phyloP scores from a whole-genome alignment of 2,329 filamentous ascomycete genomes.

The Sarocladiaceae sp. region DNA sequence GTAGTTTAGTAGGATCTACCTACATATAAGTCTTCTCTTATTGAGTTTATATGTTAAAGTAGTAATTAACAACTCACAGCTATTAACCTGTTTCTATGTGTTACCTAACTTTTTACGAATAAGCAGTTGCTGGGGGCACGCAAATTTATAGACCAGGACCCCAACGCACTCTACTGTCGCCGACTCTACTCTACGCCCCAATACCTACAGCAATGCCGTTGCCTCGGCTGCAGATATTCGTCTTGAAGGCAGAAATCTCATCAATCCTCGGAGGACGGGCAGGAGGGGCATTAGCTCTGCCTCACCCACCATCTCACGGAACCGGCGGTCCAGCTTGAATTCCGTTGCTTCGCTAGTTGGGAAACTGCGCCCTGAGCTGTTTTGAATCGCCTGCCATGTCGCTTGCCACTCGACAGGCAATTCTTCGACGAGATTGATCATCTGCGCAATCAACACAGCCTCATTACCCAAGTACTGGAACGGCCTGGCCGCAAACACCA shows the following conservation, averaged over 20 bases:
- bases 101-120: too few species aligned
- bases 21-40: too few species aligned
- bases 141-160: too few species aligned
- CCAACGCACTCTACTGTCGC: too few species aligned
- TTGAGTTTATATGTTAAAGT: too few species aligned
- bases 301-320: background rate
- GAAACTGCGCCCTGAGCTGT: background rate
- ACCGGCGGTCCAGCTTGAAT: background rate
- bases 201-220: too few species aligned
- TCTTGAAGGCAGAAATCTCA: background rate
- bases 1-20: too few species aligned
- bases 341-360: background rate
- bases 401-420: background rate
- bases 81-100: too few species aligned
- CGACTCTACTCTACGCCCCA: too few species aligned
- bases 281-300: background rate
- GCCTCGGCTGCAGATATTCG: too few species aligned
- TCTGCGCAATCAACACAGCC: background rate
- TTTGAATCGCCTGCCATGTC: background rate
- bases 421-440: constrained; percentile 2
- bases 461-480: constrained; percentile 4
- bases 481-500: constrained; percentile 7
- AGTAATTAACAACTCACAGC: too few species aligned
- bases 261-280: background rate
- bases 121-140: too few species aligned